These are phyloP conservation scores for Pichia phayaonensis DNA, from an alignment of 805 yeast genomes.

Conservation along the genomic window DNA sequence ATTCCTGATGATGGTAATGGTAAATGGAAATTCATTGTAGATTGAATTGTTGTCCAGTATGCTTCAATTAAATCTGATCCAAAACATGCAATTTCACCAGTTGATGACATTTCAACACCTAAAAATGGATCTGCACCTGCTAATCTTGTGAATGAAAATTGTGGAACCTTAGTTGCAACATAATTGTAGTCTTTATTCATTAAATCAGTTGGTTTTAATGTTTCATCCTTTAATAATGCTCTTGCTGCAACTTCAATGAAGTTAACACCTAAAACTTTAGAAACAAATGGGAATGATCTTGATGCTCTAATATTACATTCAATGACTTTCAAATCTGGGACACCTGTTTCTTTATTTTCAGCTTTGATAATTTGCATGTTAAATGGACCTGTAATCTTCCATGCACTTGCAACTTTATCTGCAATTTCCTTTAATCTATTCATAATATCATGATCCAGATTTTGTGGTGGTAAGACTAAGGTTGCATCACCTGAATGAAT, in stretches of 20 bases:
- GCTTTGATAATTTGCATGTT: constrained; percentile 95
- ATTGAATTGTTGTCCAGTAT: constrained; percentile 95
- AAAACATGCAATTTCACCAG: constrained; percentile 98
- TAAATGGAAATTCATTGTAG: constrained; percentile 93
- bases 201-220: constrained; percentile 74
- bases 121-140: constrained; percentile 99
- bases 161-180: constrained; percentile 97
- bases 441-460: constrained; percentile 57
- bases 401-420: constrained; percentile 87
- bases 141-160: constrained; percentile 94
- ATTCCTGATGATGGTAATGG: constrained; percentile 89
- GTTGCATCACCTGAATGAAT: constrained; percentile 99
- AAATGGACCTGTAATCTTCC: constrained; percentile 96
- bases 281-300: constrained; percentile 97
- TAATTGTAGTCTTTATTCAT: constrained; percentile 70
- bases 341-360: constrained; percentile 46
- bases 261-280: constrained; percentile 91
- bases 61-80: constrained; percentile 83
- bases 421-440: constrained; percentile 78
- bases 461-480: constrained; percentile 85
- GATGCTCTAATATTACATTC: constrained; percentile 99
- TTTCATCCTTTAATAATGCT: constrained; percentile 68
- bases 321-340: constrained; percentile 78
- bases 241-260: constrained; percentile 92
- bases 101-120: constrained; percentile 99